Evolutionary conservation across 352 stramenopile genomes (phyloP), one percentile per base, ranked within the genome.

Genomic region (Globisporangium orthogonon): DNA sequence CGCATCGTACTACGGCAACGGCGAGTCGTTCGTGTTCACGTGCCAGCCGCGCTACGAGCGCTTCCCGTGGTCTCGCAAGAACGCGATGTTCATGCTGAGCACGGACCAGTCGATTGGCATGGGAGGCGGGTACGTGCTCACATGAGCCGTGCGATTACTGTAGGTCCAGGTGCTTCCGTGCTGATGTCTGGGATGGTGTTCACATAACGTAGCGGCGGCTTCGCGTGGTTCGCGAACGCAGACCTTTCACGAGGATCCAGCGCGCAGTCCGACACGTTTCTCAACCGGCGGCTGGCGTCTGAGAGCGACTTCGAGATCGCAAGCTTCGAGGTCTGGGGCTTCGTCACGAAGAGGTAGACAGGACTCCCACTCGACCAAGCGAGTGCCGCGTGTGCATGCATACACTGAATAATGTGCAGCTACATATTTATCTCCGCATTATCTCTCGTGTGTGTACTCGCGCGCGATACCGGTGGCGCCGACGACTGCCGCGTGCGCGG

Each of bases 1-100:
- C 14, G 46, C 61, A 10, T 87, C 77, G 18, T 91, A 89, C 62
- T 91, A 91, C 31, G 81, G 81, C 52, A 76, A 69, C 9, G 81
- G 81, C 46, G 76, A 91, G 61, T 77, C 73, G 11, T 91, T 89
- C 56, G 77, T 91, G 41, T 91, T 91, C 51, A 81, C 78, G 11
- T 83, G 69, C 40, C 67, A 77, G 15, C 70, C 81, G 1, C 61
- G 62, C 39, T 91, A 87, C 53, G 74, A 88, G 54, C 62, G 67
- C 15, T 89, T 87, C 50, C 62, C 58, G 14, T 91, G 81, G 78
- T 80, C 72, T n/a, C 70, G 64, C 46, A 66, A 68, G 28, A 85
- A 91, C 57, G 57, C 66, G 2, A 86, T 91, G 71, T 70, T 84
- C 62, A 89, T 91, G 81, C 61, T 83, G 54, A 89, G 78, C 68